Evolutionary conservation across 2,329 filamentous ascomycete species (phyloP).

Genomic region (Aspergillus brasiliensis): DNA sequence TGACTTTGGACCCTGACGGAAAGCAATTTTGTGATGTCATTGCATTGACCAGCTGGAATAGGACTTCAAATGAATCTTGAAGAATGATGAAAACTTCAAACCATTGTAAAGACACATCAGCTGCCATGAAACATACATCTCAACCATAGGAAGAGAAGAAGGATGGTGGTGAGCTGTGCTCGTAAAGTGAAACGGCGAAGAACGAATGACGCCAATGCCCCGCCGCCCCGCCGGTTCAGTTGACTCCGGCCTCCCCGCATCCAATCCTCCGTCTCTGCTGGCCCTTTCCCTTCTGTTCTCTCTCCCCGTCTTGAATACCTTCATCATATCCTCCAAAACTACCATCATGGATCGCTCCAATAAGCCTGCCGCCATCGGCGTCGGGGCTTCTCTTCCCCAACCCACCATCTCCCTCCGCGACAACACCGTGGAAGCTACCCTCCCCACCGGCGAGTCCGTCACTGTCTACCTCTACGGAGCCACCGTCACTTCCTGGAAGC

Average conservation of each 20-base stretch:
- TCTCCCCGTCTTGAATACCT: neutral
- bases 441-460: constrained; percentile 84
- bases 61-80: no score
- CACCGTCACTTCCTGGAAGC: constrained; percentile 92
- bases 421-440: constrained; percentile 72
- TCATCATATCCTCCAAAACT: neutral
- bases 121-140: no score
- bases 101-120: no score
- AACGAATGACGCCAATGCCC: neutral
- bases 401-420: constrained; percentile 76
- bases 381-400: constrained; percentile 72
- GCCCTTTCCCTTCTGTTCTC: neutral
- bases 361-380: constrained; percentile 75
- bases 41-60: no score
- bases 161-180: neutral
- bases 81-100: no score
- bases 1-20: no score
- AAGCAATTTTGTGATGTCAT: no score
- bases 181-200: neutral
- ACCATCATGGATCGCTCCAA: constrained; percentile 73
- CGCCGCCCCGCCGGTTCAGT: neutral
- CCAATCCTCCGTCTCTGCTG: neutral
- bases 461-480: constrained; percentile 88
- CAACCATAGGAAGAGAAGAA: no score
- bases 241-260: neutral